Percentiles rank a stretch among this genome's conserved stretches.
Conservation (phyloP, 225 moss, liverwort and hornwort genomes). For the Pseudoscleropodium purum region DNA sequence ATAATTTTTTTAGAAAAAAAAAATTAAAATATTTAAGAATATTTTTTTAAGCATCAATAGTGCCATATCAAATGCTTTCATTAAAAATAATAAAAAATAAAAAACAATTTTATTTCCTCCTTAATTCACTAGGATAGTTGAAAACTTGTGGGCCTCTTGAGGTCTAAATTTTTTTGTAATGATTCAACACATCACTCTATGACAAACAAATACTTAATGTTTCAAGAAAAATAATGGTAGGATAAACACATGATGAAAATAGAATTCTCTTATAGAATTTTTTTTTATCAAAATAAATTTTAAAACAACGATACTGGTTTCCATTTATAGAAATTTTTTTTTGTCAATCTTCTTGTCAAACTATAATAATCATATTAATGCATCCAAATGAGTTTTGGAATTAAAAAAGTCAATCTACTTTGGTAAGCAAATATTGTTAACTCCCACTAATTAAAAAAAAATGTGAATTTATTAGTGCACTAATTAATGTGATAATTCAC, state of each 20-base stretch:
- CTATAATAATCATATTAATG: accelerated
- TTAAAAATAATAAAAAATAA: too few relatives aligned
- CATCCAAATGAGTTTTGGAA: not conserved
- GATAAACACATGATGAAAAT: not conserved
- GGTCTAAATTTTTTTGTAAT: too few relatives aligned
- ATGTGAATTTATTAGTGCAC: not conserved
- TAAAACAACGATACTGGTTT: not conserved
- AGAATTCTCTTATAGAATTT: not conserved
- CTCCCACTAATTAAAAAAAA: not conserved
- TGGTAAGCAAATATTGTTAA: not conserved
- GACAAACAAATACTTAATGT: not conserved
- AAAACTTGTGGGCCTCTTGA: too few relatives aligned
- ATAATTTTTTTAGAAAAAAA: too few relatives aligned
- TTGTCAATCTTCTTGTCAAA: not conserved
- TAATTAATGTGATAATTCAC: not conserved
- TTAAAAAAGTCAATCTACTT: not conserved
- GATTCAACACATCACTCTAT: not conserved
- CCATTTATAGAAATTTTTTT: not conserved
- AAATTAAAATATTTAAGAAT: too few relatives aligned
- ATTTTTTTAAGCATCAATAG: too few relatives aligned
- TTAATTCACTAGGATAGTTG: too few relatives aligned
- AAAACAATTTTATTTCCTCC: too few relatives aligned
- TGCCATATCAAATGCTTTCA: too few relatives aligned
- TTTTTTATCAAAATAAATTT: not conserved
- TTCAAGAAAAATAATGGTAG: not conserved